Evolutionary conservation across 139 green algal genomes (phyloP).

Genomic region (Choricystis sp.): DNA sequence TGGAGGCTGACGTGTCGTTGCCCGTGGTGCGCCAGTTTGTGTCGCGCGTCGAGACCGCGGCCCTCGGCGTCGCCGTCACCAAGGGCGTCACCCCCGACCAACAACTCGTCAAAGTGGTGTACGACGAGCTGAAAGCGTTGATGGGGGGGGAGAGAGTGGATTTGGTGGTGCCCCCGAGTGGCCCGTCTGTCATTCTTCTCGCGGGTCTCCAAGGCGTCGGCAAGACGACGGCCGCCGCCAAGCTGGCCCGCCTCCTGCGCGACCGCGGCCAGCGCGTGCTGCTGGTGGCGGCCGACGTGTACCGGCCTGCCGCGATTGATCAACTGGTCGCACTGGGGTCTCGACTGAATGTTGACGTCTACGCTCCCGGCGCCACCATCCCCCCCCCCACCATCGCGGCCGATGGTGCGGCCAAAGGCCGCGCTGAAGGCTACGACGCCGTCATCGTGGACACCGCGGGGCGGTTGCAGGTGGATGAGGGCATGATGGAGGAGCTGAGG

Average conservation of each 20-base stretch:
- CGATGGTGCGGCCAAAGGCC: conserved; percentile 53
- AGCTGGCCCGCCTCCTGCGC: conserved; percentile 79
- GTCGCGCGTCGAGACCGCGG: conserved; percentile 63
- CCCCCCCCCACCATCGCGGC: conserved; percentile 25
- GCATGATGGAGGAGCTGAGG: conserved; percentile 83
- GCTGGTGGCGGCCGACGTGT: conserved; percentile 88
- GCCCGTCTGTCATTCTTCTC: conserved; percentile 63
- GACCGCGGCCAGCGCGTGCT: conserved; percentile 54
- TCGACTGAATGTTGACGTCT: conserved; percentile 75
- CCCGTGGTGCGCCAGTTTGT: conserved; percentile 90
- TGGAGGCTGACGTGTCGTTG: conserved; percentile 90
- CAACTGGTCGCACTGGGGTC: conserved; percentile 79
- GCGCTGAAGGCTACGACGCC: conserved; percentile 43
- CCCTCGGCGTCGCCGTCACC: conserved; percentile 61
- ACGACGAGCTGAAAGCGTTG: conserved; percentile 75
- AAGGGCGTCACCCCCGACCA: conserved; percentile 76
- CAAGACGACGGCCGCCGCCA: conserved; percentile 92
- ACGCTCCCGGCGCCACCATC: conserved; percentile 55
- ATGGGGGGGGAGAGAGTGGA: conserved; percentile 71
- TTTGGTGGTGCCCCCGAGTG: conserved; percentile 21
- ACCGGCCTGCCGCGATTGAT: conserved; percentile 82
- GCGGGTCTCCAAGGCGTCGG: conserved; percentile 83
- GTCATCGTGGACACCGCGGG: conserved; percentile 96
- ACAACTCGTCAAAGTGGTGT: conserved; percentile 88
- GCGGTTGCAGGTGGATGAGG: conserved; percentile 75